Evolutionary conservation across 257 asterid genomes (phyloP), one percentile per base, ranked within the genome.

Genomic region (Parsonsia alboflavescens): DNA sequence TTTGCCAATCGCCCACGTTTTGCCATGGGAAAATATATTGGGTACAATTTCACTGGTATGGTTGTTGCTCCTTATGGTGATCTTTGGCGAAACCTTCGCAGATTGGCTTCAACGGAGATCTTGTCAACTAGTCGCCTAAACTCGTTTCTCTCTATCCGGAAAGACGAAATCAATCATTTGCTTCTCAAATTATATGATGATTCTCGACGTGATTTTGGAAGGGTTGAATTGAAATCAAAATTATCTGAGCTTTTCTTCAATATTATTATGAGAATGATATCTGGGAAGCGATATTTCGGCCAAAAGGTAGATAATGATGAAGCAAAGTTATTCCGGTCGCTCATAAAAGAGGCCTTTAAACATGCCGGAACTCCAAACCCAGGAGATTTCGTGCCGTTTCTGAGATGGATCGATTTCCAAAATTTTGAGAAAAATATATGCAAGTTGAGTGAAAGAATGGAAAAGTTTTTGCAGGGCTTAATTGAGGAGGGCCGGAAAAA

Each of bases 401-500:
- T 84, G 9, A 73, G 57, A 65, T 80, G 88, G 87, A 81, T 84
- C 33, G 84, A 83, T 48, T 89, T 67, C 59, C 71, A 52, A 39
- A 86, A 84, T 0, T 22, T 41, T 4, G 83, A 85, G 85, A 88
- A 83, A 81, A 68, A 77, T 1, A 21, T 89, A 80, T 67, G 69
- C 0, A 72, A 41, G 50, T 10, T 91, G 3, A 45, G 62, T 10
- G 56, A 4, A 13, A 74, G 73, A 19, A 68, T 87, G 80, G 97
- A 86, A n/a, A 73, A 2, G 0, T 79, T 84, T 71, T 71, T 91
- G 76, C 91, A 91, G 58, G 84, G 82, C 1, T 46, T 88, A 71
- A 69, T 91, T 48, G 91, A 88, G 24, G 96, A 85, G 56, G 84
- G 78, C 10, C 74, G 85, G 1, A 28, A 12, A 0, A 74, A 54